Evolutionary conservation across 2,329 filamentous ascomycete species (phyloP).

Genomic region (Colletotrichum graminicola): DNA sequence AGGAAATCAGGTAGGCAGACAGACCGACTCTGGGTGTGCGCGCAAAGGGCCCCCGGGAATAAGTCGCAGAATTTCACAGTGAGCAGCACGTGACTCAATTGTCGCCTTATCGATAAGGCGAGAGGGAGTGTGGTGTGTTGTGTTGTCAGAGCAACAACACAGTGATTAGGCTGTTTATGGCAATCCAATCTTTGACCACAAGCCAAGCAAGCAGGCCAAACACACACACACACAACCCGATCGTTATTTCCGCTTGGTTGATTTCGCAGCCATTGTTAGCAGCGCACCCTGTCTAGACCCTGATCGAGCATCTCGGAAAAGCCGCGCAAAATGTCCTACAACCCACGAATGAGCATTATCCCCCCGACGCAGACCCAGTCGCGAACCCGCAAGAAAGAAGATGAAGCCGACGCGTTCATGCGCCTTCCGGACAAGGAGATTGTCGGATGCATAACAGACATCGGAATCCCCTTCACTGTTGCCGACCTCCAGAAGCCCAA

Average conservation of each 20-base stretch:
- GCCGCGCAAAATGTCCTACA: constrained; percentile 65
- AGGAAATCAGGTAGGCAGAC: background rate
- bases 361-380: constrained; percentile 63
- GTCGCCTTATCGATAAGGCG: constrained; percentile 12
- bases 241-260: background rate
- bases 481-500: constrained; percentile 94
- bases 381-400: constrained; percentile 69
- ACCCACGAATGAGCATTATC: constrained; percentile 71
- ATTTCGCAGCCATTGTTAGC: background rate
- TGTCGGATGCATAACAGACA: constrained; percentile 96
- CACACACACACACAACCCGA: background rate
- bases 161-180: constrained; percentile 19
- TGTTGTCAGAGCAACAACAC: constrained; percentile 39
- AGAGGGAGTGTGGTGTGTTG: too few relatives aligned
- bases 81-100: background rate
- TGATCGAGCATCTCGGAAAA: background rate
- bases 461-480: constrained; percentile 89
- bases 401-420: constrained; percentile 71
- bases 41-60: constrained; percentile 9
- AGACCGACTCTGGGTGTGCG: background rate
- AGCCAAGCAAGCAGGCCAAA: constrained; percentile 9
- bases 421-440: constrained; percentile 80
- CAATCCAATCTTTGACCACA: constrained; percentile 7
- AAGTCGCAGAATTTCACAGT: background rate
- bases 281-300: background rate